Evolutionary conservation across 2,329 filamentous ascomycete species (phyloP), one percentile per base, ranked within the genome.

Genomic region (Curvularia sp.): DNA sequence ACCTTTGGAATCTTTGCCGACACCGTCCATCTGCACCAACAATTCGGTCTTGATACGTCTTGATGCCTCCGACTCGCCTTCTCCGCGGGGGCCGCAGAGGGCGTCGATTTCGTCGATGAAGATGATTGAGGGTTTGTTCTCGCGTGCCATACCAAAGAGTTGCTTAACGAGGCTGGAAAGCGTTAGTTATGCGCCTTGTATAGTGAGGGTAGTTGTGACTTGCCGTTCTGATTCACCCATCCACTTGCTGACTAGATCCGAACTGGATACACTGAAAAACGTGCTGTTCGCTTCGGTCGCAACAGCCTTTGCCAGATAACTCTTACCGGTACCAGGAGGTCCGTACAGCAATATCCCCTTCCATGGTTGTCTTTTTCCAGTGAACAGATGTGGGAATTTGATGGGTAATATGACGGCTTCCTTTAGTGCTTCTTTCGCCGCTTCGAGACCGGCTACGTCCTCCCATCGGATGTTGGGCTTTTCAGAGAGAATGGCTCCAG

Each of bases 171-270:
- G 85, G 72, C 93, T 96, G 71, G 48, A 30, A 9, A 13, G 6
- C 20, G 50, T 69, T 30, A 67, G 63, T 43, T 26, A 28, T 58
- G 55, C 22, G 26, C 13, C 42, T 10, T 10, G 35, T 30, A 15
- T n/a, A 18, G 1, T 9, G 1, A 3, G 10, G 28, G 22, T 10
- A 15, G 8, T 24, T 46, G 24, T 22, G 8, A 18, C 83, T 49
- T 81, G 96, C 92, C 93, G 88, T 87, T 99, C 95, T 83, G 91
- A 96, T 80, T 99, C 95, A 82, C 95, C 95, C 95, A 99, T 99
- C 95, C 95, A 99, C 77, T 99, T 99, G 78, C 92, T 97, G 61
- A 99, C 95, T 78, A 99, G 79, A 77, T 99, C 95, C 75, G 92
- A 96, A 84, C 92, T 96, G 80, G 92, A 96, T 66, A 99, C 94